Percentiles rank a stretch among this genome's conserved stretches.
phyloP scores from a whole-genome alignment of 805 yeast species.

The Candida insectorum region DNA sequence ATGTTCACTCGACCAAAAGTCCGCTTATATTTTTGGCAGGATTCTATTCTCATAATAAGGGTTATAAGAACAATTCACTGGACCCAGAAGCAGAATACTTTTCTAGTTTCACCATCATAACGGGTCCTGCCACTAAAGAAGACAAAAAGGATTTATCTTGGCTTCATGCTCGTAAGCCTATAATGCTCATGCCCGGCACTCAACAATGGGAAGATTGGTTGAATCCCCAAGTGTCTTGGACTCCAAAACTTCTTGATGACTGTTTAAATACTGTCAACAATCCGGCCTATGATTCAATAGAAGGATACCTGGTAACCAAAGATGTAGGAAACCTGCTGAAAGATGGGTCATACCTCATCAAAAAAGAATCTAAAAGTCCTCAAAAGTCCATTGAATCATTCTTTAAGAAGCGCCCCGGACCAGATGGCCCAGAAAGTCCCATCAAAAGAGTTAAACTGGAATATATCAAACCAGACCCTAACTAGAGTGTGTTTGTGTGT shows the following conservation, averaged over 20 bases:
- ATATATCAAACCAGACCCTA: no score
- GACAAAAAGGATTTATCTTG: constrained; percentile 53
- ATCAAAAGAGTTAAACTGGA: no score
- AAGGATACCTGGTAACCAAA: constrained; percentile 52
- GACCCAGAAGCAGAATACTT: constrained; percentile 19
- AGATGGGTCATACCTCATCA: constrained; percentile 41
- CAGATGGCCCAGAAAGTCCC: not conserved
- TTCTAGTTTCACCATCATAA: constrained; percentile 64
- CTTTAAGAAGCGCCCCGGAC: constrained; percentile 16
- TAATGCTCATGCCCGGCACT: constrained; percentile 57
- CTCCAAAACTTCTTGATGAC: constrained; percentile 31
- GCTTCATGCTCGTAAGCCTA: constrained; percentile 80
- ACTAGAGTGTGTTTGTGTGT: no score
- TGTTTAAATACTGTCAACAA: constrained; percentile 35
- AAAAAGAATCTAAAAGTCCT: constrained; percentile 13
- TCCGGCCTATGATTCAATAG: constrained; percentile 34
- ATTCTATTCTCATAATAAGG: constrained; percentile 33
- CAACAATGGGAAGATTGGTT: constrained; percentile 67
- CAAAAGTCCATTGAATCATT: constrained; percentile 26
- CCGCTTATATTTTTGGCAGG: constrained; percentile 63
- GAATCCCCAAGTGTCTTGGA: constrained; percentile 39
- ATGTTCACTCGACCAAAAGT: constrained; percentile 49
- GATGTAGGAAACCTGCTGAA: constrained; percentile 62
- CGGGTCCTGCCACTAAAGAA: constrained; percentile 54
- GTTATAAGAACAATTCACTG: constrained; percentile 21